Evolutionary conservation across 108 stramenopile genomes (phyloP).

Genomic region (Skeletonema marinoi): DNA sequence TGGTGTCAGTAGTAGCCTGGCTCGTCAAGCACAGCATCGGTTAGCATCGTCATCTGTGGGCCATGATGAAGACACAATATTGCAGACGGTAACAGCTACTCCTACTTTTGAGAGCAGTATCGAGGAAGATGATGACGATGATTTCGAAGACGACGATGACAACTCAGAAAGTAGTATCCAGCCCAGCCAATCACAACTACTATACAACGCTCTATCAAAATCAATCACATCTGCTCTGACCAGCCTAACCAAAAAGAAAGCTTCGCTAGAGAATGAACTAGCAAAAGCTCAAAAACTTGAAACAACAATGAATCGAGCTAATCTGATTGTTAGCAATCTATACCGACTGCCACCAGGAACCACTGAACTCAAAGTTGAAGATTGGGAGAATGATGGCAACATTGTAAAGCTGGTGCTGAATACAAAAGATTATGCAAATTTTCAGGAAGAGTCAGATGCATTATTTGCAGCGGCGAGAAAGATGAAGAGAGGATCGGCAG

Average conservation of each 20-base stretch:
- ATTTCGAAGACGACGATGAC: conserved; percentile 8
- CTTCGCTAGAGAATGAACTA: conserved; percentile 69
- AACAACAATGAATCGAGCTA: conserved; percentile 65
- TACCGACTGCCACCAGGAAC: conserved; percentile 61
- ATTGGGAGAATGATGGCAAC: conserved; percentile 83
- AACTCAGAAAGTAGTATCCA: not conserved
- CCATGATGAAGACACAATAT: not conserved
- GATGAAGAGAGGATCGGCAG: conserved; percentile 78
- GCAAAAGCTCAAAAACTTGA: conserved; percentile 71
- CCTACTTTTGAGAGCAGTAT: not conserved
- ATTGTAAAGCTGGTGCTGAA: conserved; percentile 63
- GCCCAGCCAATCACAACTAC: not conserved
- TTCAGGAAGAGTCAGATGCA: conserved; percentile 81
- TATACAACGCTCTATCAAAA: conserved; percentile 12
- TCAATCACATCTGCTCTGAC: conserved; percentile 34
- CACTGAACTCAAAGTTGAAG: conserved; percentile 64
- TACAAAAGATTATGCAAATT: conserved; percentile 58
- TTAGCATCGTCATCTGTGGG: not conserved
- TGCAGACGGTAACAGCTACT: not conserved
- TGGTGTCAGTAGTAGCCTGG: not conserved
- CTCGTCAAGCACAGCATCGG: not conserved
- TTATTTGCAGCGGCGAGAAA: conserved; percentile 80
- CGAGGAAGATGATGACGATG: conserved; percentile 3
- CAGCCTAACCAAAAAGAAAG: conserved; percentile 45
- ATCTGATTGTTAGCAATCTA: conserved; percentile 76